Percentiles rank a stretch among this genome's conserved stretches.
Conservation (phyloP, 208 protist species). For the Trypanosoma melophagium region DNA sequence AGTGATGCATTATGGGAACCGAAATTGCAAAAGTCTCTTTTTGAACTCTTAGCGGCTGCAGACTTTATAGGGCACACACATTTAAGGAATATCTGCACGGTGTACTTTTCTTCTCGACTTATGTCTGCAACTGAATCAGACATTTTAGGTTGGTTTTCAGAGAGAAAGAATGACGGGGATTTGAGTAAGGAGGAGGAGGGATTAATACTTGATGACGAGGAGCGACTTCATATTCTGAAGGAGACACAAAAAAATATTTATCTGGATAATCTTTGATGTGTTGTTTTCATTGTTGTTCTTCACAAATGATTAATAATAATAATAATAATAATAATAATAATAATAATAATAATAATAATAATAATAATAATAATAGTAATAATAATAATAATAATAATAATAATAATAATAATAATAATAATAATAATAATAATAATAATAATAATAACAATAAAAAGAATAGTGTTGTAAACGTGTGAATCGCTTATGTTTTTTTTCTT, state of each 20-base stretch:
- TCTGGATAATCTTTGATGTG: constrained; percentile 2
- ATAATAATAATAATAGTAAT: no score
- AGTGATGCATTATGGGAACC: constrained; percentile 1
- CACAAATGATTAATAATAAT: no score
- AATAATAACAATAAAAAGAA: no score
- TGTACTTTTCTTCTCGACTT: constrained; percentile 59
- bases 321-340: no score
- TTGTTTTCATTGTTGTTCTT: no score
- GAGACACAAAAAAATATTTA: constrained; percentile 23
- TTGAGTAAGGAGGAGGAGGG: not conserved
- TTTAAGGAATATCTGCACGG: constrained; percentile 40
- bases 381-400: no score
- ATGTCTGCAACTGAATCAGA: constrained; percentile 56
- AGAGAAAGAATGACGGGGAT: not conserved
- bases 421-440: no score
- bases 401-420: no score
- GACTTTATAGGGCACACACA: constrained; percentile 54
- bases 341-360: no score
- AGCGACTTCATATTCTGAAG: constrained; percentile 16
- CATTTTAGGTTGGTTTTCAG: constrained; percentile 44
- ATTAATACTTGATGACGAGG: constrained; percentile 20
- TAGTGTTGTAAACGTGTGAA: no score
- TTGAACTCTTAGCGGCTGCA: constrained; percentile 58
- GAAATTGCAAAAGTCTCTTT: constrained; percentile 33
- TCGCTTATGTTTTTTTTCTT: no score